These are phyloP conservation scores for Thecaphora thlaspeos DNA, from an alignment of 1,284 basidiomycete species.

Conservation along the genomic window DNA sequence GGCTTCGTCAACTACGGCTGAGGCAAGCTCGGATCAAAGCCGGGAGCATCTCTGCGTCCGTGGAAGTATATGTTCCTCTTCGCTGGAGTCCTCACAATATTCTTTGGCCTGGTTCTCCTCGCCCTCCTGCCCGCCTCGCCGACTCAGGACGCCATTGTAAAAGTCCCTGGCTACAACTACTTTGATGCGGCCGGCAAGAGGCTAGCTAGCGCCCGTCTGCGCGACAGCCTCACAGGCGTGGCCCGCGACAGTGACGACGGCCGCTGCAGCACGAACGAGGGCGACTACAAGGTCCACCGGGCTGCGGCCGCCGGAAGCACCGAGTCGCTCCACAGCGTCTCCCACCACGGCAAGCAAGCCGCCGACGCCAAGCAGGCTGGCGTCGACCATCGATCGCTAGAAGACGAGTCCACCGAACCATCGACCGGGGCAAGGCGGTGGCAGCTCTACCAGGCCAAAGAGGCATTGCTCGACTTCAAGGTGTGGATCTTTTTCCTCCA, in stretches of 20 bases:
- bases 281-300: too few species aligned
- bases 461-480: constrained; percentile 61
- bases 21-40: constrained; percentile 53
- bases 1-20: constrained; percentile 62
- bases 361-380: too few species aligned
- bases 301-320: too few species aligned
- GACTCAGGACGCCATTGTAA: constrained; percentile 32
- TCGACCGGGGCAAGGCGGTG: constrained; percentile 27
- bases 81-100: constrained; percentile 61
- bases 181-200: constrained; percentile 33
- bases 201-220: constrained; percentile 57
- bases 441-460: constrained; percentile 58
- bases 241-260: constrained; percentile 51
- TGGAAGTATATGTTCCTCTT: constrained; percentile 64
- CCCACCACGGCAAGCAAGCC: too few species aligned
- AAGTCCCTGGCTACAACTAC: constrained; percentile 35
- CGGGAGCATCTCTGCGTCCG: constrained; percentile 53
- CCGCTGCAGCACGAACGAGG: constrained; percentile 5
- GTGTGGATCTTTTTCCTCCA: constrained; percentile 61
- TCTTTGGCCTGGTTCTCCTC: constrained; percentile 60
- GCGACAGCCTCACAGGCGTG: constrained; percentile 57
- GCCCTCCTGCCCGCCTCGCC: constrained; percentile 61
- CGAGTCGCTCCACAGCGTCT: too few species aligned
- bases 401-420: too few species aligned
- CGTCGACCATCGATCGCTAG: too few species aligned